Evolutionary conservation across 805 yeast species (phyloP).

Genomic region (Scheffersomyces stipitis): DNA sequence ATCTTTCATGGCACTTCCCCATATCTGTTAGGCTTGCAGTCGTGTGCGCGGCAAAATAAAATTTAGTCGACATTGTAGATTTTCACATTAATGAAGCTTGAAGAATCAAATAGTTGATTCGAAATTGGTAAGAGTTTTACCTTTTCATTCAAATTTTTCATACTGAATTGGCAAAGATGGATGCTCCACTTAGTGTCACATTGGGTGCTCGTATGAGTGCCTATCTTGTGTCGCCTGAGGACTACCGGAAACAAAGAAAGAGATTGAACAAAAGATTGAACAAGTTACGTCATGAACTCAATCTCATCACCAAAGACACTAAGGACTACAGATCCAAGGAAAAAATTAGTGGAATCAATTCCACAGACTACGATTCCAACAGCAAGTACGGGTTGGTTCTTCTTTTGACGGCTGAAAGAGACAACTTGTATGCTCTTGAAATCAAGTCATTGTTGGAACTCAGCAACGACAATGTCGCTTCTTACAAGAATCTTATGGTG

Average conservation of each 20-base stretch:
- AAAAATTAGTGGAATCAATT: conserved; percentile 44
- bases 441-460: conserved; percentile 55
- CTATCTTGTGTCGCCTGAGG: conserved; percentile 64
- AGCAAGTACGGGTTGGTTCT: conserved; percentile 55
- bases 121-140: no score
- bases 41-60: no score
- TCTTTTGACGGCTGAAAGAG: conserved; percentile 76
- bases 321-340: conserved; percentile 55
- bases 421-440: conserved; percentile 67
- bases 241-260: conserved; percentile 66
- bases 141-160: no score
- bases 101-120: no score
- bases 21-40: no score
- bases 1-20: no score
- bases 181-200: conserved; percentile 47
- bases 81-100: no score
- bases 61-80: no score
- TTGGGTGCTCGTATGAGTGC: conserved; percentile 60
- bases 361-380: conserved; percentile 52
- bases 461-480: conserved; percentile 47
- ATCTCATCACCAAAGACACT: conserved; percentile 65
- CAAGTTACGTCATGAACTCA: conserved; percentile 63
- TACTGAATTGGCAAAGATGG: no score
- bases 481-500: conserved; percentile 45
- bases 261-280: conserved; percentile 59